Conservation (phyloP, 2,329 filamentous ascomycete species). For the Paraconiothyrium brasiliense region DNA sequence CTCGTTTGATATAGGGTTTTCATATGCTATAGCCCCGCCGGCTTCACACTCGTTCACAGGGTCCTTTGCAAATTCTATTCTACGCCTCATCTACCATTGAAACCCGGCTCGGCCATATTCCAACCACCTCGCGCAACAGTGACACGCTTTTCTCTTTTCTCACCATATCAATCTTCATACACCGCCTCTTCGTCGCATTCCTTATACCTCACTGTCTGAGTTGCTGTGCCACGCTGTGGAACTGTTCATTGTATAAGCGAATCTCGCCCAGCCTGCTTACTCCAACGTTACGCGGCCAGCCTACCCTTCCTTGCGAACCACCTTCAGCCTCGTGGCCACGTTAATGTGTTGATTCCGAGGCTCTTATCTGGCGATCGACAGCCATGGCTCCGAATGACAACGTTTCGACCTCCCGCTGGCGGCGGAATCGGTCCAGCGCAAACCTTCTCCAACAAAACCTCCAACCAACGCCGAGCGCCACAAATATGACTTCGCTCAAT, state of each 20-base stretch:
- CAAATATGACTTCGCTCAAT: slow-evolving; percentile 21
- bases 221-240: slow-evolving; percentile 23
- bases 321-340: slow-evolving; percentile 2
- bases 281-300: slow-evolving; percentile 13
- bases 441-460: slow-evolving; percentile 37
- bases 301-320: slow-evolving; percentile 10
- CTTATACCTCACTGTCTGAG: slow-evolving; percentile 18
- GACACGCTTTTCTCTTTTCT: slow-evolving; percentile 9
- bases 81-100: background rate
- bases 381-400: slow-evolving; percentile 39
- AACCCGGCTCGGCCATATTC: background rate
- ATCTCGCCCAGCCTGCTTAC: slow-evolving; percentile 20
- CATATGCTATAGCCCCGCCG: slow-evolving; percentile 31
- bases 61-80: slow-evolving; percentile 21
- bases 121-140: slow-evolving; percentile 13
- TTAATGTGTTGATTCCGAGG: slow-evolving; percentile 14
- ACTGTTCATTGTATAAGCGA: slow-evolving; percentile 14
- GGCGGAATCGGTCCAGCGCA: slow-evolving; percentile 44
- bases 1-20: slow-evolving; percentile 49
- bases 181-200: slow-evolving; percentile 16
- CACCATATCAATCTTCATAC: background rate
- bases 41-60: slow-evolving; percentile 39
- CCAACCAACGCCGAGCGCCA: slow-evolving; percentile 21
- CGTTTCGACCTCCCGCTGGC: slow-evolving; percentile 47
- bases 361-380: slow-evolving; percentile 13